Evolutionary conservation across 2,329 filamentous ascomycete genomes (phyloP), one percentile per base, ranked within the genome.

Genomic region (Penicillium sp.): DNA sequence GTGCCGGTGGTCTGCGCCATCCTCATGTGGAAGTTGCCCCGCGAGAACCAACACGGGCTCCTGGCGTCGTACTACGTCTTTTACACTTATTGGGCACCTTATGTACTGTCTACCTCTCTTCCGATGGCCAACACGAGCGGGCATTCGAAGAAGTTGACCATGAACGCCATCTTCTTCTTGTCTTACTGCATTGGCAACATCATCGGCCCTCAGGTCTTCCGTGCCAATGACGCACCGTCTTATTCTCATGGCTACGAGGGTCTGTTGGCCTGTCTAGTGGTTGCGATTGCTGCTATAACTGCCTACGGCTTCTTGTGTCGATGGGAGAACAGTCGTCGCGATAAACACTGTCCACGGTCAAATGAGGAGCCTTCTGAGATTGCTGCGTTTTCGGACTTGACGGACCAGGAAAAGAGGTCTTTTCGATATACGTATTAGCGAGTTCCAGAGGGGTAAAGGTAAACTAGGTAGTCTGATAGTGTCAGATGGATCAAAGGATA

Each of bases 41-140:
- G 68, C 2, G 63, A 62, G n/a, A 69, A 73, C 48, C 57, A 71
- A 44, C 55, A 64, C 16, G 71, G 69, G 5, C 48, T 64, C 10
- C 56, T 75, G 2, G 68, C 65, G 13, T 68, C 69, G 2, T 75
- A 74, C 55, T 75, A 74, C 48, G 58, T 70, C 27, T 70, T 68
- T 56, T 69, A 71, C 53, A 65, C 64, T 5, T 70, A 70, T 49
- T 67, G 64, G 50, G 68, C 61, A 4, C 61, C 69, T 0, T 73
- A 72, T 39, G 67, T 69, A 5, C 46, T 67, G 1, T 61, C 64
- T 10, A 65, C 61, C 1, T 65, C 67, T 3, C 60, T 71, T 1
- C 58, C 63, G 18, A 63, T 66, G 54, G 60, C 60, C 22, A 68
- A 63, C 49, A 63, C 55, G 7, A 58, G 58, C 25, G 67, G 66